Percentiles rank a stretch among this genome's conserved stretches.
These are phyloP conservation scores for Aegle marmelos DNA, from an alignment of 345 rosid genomes.

Conservation along the genomic window DNA sequence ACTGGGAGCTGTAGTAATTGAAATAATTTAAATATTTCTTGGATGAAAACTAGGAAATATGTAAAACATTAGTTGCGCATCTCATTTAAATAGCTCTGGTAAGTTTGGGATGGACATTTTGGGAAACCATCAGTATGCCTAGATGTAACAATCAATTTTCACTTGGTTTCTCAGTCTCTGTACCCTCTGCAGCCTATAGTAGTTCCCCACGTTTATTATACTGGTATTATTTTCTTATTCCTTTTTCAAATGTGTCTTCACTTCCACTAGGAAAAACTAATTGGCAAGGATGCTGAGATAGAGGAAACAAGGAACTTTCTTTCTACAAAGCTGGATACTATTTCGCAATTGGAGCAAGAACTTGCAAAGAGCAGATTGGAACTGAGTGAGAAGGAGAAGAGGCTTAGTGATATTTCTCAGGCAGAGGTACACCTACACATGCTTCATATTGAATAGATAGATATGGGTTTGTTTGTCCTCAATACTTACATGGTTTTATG, in stretches of 20 bases:
- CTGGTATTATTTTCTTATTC: slow-evolving; percentile 8
- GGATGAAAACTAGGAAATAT: neutral
- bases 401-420: slow-evolving; percentile 53
- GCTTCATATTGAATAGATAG: neutral
- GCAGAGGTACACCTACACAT: slow-evolving; percentile 48
- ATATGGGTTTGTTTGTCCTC: neutral
- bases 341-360: slow-evolving; percentile 66
- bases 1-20: neutral
- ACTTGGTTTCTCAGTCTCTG: neutral
- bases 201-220: neutral
- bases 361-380: slow-evolving; percentile 58
- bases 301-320: slow-evolving; percentile 48
- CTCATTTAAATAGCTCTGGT: neutral
- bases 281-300: slow-evolving; percentile 57
- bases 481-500: neutral
- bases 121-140: neutral
- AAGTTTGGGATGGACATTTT: neutral
- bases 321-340: slow-evolving; percentile 51
- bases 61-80: neutral
- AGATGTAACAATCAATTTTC: neutral
- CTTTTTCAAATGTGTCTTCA: neutral
- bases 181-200: neutral
- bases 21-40: neutral
- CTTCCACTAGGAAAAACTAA: slow-evolving; percentile 56
- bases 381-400: slow-evolving; percentile 62